Conservation (phyloP, 352 stramenopile genomes). For the Phytopythium helicoides region DNA sequence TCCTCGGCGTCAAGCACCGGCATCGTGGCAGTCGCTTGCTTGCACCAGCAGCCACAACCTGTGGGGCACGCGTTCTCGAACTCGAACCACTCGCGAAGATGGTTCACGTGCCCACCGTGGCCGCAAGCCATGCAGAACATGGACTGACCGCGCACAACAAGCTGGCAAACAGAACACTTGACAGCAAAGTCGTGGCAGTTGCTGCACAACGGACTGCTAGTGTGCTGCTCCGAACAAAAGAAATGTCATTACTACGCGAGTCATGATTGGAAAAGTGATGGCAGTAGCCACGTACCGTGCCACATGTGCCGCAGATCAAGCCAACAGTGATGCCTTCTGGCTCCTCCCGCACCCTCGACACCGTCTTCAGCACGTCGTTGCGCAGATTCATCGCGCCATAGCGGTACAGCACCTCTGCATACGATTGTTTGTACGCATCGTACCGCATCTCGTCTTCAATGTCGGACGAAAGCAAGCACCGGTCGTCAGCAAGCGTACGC, state of each 20-base stretch:
- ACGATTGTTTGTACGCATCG: conserved; percentile 78
- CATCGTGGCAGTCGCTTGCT: conserved; percentile 59
- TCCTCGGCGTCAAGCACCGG: conserved; percentile 23
- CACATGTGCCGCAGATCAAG: conserved; percentile 63
- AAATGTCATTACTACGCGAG: background rate
- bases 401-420: conserved; percentile 78
- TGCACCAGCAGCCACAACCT: conserved; percentile 85
- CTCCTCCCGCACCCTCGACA: conserved; percentile 24
- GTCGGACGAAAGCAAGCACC: conserved; percentile 46
- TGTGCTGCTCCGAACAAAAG: conserved; percentile 26
- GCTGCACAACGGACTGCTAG: conserved; percentile 51
- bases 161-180: conserved; percentile 79
- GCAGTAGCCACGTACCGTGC: conserved; percentile 30
- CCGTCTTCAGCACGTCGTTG: conserved; percentile 70
- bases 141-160: conserved; percentile 79
- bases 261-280: background rate
- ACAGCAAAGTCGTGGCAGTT: conserved; percentile 73
- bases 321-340: conserved; percentile 59
- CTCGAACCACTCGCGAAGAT: conserved; percentile 80
- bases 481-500: conserved; percentile 31
- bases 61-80: conserved; percentile 71
- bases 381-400: conserved; percentile 75
- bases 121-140: conserved; percentile 88
- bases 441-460: conserved; percentile 59
- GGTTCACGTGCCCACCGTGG: conserved; percentile 69